These are phyloP conservation scores for Backusella tuberculispora DNA, from an alignment of 192 early-diverging fungal species.

Conservation along the genomic window DNA sequence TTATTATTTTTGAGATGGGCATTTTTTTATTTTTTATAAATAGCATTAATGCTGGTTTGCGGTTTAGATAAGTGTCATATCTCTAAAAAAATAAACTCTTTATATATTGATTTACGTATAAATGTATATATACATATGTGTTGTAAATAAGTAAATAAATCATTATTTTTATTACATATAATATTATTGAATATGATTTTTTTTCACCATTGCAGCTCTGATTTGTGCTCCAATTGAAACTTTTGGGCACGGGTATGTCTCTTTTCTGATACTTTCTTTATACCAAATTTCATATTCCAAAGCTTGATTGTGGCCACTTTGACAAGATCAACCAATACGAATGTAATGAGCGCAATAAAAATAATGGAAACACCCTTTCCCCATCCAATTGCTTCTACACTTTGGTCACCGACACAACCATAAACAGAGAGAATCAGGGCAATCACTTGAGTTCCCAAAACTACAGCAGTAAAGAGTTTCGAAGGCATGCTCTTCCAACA, in stretches of 20 bases:
- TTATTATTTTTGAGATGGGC: too few species aligned
- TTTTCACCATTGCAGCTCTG: neutral
- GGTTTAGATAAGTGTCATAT: too few species aligned
- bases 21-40: too few species aligned
- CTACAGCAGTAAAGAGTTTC: slow-evolving; percentile 57
- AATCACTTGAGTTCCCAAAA: slow-evolving; percentile 72
- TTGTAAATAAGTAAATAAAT: too few species aligned
- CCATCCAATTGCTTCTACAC: slow-evolving; percentile 46
- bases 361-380: slow-evolving; percentile 54
- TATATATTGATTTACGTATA: too few species aligned
- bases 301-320: slow-evolving; percentile 51
- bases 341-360: slow-evolving; percentile 56
- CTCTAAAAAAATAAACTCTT: too few species aligned
- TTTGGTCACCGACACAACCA: slow-evolving; percentile 44
- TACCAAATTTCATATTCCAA: slow-evolving; percentile 10
- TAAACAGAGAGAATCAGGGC: slow-evolving; percentile 61
- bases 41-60: too few species aligned
- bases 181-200: neutral
- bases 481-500: slow-evolving; percentile 67
- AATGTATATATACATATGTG: too few species aligned
- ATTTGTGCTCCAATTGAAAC: slow-evolving; percentile 1
- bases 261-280: neutral
- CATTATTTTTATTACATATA: neutral
- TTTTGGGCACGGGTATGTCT: neutral
- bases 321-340: slow-evolving; percentile 65